Evolutionary conservation across 2,329 filamentous ascomycete genomes (phyloP).

Genomic region (Colletotrichum higginsianum): DNA sequence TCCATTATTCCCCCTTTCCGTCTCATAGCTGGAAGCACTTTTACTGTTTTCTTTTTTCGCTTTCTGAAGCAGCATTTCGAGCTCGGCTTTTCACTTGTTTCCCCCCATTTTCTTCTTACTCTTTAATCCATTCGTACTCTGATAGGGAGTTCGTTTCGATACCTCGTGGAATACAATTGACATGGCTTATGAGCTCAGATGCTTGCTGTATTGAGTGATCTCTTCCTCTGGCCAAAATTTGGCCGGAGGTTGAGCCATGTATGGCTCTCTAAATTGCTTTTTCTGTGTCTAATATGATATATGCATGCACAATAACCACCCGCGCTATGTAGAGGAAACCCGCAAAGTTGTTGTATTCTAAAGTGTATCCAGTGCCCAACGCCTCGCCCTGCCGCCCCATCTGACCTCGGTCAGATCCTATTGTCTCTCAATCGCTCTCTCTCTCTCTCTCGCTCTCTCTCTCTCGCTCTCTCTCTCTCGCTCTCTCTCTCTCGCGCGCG

Average conservation of each 20-base stretch:
- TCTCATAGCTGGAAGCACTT: conserved; percentile 59
- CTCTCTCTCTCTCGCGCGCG: neutral
- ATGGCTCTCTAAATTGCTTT: conserved; percentile 27
- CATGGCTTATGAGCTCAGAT: conserved; percentile 48
- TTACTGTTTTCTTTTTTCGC: conserved; percentile 53
- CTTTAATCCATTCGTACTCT: conserved; percentile 53
- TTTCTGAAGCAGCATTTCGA: conserved; percentile 48
- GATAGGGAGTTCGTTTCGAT: conserved; percentile 62
- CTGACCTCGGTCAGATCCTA: neutral
- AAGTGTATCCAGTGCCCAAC: conserved; percentile 28
- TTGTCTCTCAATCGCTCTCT: too few relatives aligned
- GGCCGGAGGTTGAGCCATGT: conserved; percentile 1
- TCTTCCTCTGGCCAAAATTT: conserved; percentile 47
- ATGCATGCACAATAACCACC: conserved; percentile 29
- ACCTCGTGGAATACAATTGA: conserved; percentile 50
- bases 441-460: too few relatives aligned
- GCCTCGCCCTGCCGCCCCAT: neutral
- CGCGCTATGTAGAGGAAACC: conserved; percentile 27
- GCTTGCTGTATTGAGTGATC: conserved; percentile 38
- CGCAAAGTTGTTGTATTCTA: conserved; percentile 22
- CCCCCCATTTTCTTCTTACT: conserved; percentile 44
- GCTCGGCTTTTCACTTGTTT: conserved; percentile 45
- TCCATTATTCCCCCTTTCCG: conserved; percentile 47
- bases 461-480: neutral
- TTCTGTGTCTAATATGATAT: conserved; percentile 22